Base-by-base conservation (phyloP, 371 early-diverging fungal genomes). In the Syncephalastrum racemosum region DNA sequence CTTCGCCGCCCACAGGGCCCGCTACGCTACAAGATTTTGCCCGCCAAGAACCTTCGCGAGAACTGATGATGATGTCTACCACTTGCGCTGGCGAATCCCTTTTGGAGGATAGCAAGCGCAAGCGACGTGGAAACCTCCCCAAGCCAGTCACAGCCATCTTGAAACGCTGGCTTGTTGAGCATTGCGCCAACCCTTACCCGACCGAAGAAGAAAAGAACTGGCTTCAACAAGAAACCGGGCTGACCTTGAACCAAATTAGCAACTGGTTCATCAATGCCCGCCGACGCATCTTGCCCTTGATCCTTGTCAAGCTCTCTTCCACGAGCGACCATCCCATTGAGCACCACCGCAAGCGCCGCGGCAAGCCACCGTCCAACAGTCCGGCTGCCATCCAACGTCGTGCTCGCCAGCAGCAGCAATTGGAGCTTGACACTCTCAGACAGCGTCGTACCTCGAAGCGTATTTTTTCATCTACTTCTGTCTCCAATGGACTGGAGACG, bases 241-340 rank as follows among this genome's bases (percentile, higher is more conserved):
- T 56, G 93, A 98, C 67, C 1, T 50, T 83, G 56, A 83, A 81
- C 46, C 92, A 91, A 63, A 84, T 90, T 50, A 89, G 87, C 50
- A 88, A 91, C 64, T 91, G 92, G 92, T 91, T 91, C 58, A 89
- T 91, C 52, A 91, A 91, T 70, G 90, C 90, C 0, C 64, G 91
- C 6, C 67, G 91, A 47, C 80, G 90, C 46, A 74, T 73, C 23
- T 41, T 80, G 57, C 68, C 58, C n/a, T 52, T 61, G 60, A 64
- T 63, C 46, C 46, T 59, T 8, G 24, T 53, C 41, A 59, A 59
- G 19, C 53, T 53, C 19, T 25, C 58, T 15, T 43, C 59, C 39
- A 16, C 31, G n/a, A 47, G 27, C 25, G 59, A 49, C 19, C 16
- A 43, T 20, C 59, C 59, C 13, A 16, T 53, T 2, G 53, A 53